Conservation (phyloP, 371 early-diverging fungal species). For the Choanephora cucurbitarum region DNA sequence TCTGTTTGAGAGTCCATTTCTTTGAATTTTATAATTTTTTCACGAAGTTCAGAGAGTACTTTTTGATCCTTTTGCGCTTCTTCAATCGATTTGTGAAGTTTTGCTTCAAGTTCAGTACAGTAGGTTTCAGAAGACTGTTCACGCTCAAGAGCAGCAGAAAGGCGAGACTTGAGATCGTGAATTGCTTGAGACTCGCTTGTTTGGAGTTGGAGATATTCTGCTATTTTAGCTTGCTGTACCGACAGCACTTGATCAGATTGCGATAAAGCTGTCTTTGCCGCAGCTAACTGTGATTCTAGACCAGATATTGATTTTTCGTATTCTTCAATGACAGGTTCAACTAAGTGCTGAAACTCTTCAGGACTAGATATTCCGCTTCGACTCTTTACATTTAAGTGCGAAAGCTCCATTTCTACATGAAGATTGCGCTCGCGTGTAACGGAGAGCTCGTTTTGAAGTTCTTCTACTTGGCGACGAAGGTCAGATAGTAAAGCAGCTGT, state of each 20-base stretch:
- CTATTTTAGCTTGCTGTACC: slow-evolving; percentile 51
- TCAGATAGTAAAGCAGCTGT: slow-evolving; percentile 26
- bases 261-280: slow-evolving; percentile 53
- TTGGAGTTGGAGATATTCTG: slow-evolving; percentile 28
- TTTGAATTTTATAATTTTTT: slow-evolving; percentile 40
- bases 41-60: slow-evolving; percentile 33
- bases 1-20: slow-evolving; percentile 51
- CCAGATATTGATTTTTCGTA: slow-evolving; percentile 63
- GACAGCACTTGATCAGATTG: slow-evolving; percentile 51
- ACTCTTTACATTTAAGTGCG: neutral
- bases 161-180: slow-evolving; percentile 24
- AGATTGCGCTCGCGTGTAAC: slow-evolving; percentile 30
- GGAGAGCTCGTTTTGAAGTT: slow-evolving; percentile 29
- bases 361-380: neutral
- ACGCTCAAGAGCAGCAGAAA: slow-evolving; percentile 31
- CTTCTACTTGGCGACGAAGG: slow-evolving; percentile 26
- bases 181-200: slow-evolving; percentile 20
- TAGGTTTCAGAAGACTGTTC: slow-evolving; percentile 25
- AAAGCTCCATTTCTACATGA: slow-evolving; percentile 19
- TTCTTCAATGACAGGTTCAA: slow-evolving; percentile 70
- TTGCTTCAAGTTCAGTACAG: slow-evolving; percentile 13
- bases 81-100: slow-evolving; percentile 13
- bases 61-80: slow-evolving; percentile 25
- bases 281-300: slow-evolving; percentile 58
- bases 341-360: slow-evolving; percentile 57